Percentiles rank a stretch among this genome's conserved stretches.
phyloP scores from a whole-genome alignment of 2,329 filamentous ascomycete genomes.

The Colletotrichum spaethianum region DNA sequence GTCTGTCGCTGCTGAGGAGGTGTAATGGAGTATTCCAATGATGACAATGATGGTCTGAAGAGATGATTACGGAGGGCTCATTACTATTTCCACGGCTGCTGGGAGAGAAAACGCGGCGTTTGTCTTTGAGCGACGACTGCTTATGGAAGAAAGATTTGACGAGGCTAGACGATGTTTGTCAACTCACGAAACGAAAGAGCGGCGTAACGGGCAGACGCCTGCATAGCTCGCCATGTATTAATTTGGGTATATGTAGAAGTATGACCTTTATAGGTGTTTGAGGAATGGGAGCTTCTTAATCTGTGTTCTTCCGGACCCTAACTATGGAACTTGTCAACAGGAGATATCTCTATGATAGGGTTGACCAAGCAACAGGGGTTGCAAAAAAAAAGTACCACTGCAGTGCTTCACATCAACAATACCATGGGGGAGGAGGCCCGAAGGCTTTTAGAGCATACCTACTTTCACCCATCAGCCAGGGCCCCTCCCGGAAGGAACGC shows the following conservation, averaged over 20 bases:
- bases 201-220: constrained; percentile 21
- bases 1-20: constrained; percentile 71
- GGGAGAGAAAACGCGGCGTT: neutral
- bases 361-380: too few species aligned
- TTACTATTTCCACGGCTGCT: neutral
- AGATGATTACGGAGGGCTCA: neutral
- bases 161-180: constrained; percentile 18
- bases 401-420: too few species aligned
- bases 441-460: too few species aligned
- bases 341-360: too few species aligned
- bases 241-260: constrained; percentile 36
- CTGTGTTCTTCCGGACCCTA: too few species aligned
- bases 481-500: neutral
- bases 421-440: too few species aligned
- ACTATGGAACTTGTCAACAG: too few species aligned
- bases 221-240: constrained; percentile 35
- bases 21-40: constrained; percentile 50
- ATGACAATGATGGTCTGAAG: neutral
- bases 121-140: constrained; percentile 15
- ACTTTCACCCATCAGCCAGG: neutral
- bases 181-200: constrained; percentile 16
- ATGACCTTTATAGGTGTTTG: constrained; percentile 18
- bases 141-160: constrained; percentile 12
- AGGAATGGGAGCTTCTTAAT: neutral
- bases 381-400: too few species aligned